phyloP scores from a whole-genome alignment of 2,329 filamentous ascomycete genomes.

The Apiospora aurea region DNA sequence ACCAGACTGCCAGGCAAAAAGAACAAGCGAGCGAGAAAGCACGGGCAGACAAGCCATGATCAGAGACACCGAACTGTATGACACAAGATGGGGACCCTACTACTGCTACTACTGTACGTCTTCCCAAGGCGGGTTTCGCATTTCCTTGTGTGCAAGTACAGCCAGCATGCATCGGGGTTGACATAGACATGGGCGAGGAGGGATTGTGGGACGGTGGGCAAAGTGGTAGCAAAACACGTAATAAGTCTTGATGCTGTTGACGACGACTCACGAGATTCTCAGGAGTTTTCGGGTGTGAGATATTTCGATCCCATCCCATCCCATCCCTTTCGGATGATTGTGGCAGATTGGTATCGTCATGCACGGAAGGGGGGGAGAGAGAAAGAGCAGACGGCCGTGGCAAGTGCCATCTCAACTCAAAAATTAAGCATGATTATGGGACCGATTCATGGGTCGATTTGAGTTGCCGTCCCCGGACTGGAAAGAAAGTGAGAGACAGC shows the following conservation, averaged over 20 bases:
- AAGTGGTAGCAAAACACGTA: background rate
- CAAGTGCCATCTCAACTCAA: constrained; percentile 1
- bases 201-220: background rate
- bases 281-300: background rate
- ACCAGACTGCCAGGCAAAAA: background rate
- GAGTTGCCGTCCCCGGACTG: background rate
- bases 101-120: background rate
- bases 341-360: background rate
- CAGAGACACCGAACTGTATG: background rate
- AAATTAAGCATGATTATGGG: background rate
- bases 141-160: background rate
- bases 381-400: background rate
- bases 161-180: background rate
- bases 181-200: background rate
- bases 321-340: background rate
- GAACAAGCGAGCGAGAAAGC: background rate
- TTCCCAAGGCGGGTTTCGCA: background rate
- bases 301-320: background rate
- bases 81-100: background rate
- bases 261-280: background rate
- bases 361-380: background rate
- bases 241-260: background rate
- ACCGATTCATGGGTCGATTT: background rate
- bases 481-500: background rate
- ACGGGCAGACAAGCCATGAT: background rate